Conservation (phyloP, 1,284 basidiomycete genomes). For the Moesziomyces antarcticus region DNA sequence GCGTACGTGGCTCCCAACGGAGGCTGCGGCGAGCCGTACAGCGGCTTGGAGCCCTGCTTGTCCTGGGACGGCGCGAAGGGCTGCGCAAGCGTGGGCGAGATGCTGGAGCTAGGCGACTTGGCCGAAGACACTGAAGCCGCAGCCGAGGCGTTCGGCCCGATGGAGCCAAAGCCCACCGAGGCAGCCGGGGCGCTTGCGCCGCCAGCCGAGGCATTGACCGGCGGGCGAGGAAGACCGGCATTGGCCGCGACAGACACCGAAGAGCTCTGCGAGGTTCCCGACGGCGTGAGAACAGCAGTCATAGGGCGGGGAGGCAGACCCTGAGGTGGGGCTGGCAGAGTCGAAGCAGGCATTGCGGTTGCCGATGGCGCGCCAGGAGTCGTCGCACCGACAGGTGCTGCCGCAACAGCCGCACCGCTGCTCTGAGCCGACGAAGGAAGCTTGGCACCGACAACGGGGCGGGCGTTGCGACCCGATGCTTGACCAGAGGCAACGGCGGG, state of each 20-base stretch:
- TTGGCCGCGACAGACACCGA: slow-evolving; percentile 44
- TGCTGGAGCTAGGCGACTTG: slow-evolving; percentile 27
- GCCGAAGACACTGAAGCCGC: slow-evolving; percentile 14
- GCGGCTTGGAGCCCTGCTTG: slow-evolving; percentile 21
- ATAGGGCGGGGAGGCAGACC: slow-evolving; percentile 57
- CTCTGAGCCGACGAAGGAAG: slow-evolving; percentile 2
- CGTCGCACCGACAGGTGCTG: slow-evolving; percentile 7
- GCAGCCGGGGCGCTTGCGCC: slow-evolving; percentile 10
- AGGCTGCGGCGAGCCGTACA: slow-evolving; percentile 13
- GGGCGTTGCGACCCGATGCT: slow-evolving; percentile 11
- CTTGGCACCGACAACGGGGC: slow-evolving; percentile 16
- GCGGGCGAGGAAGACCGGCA: slow-evolving; percentile 50
- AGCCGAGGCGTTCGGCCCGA: slow-evolving; percentile 20
- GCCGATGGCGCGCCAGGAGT: slow-evolving; percentile 6
- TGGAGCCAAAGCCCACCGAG: slow-evolving; percentile 45
- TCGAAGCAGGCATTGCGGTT: slow-evolving; percentile 15
- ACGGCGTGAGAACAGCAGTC: slow-evolving; percentile 43
- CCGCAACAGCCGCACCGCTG: slow-evolving; percentile 5
- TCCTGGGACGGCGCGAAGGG: slow-evolving; percentile 22
- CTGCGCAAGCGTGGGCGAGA: slow-evolving; percentile 37
- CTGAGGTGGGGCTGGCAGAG: slow-evolving; percentile 56
- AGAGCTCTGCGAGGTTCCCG: slow-evolving; percentile 35
- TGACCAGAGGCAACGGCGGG: slow-evolving; percentile 21
- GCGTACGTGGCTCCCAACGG: slow-evolving; percentile 19
- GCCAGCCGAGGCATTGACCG: slow-evolving; percentile 24